phyloP scores from a whole-genome alignment of 257 asterid genomes.

The Gentiana dahurica region DNA sequence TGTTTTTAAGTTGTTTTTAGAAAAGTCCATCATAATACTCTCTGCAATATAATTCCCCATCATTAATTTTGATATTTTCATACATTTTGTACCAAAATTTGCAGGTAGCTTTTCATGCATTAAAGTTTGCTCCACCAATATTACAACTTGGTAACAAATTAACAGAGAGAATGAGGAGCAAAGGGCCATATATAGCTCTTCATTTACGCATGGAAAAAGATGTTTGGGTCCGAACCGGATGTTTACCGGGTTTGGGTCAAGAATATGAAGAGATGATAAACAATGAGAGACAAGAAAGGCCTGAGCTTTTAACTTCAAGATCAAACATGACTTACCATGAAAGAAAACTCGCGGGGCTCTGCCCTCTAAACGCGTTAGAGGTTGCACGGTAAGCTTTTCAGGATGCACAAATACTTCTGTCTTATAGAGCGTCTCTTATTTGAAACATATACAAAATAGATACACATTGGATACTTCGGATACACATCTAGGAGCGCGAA shows the following conservation, averaged over 20 bases:
- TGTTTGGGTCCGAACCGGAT: constrained; percentile 93
- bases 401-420: no score
- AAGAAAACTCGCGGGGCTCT: constrained; percentile 66
- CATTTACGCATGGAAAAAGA: constrained; percentile 84
- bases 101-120: constrained; percentile 87
- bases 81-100: neutral
- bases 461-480: no score
- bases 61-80: no score
- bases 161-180: constrained; percentile 68
- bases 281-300: constrained; percentile 57
- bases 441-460: no score
- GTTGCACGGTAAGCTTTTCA: constrained; percentile 38
- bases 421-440: no score
- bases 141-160: constrained; percentile 55
- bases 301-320: constrained; percentile 68
- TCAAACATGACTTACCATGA: constrained; percentile 75
- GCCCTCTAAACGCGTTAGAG: constrained; percentile 82
- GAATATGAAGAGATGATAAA: constrained; percentile 54
- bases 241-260: constrained; percentile 64
- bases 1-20: no score
- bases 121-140: constrained; percentile 62
- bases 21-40: no score
- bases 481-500: no score
- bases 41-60: no score
- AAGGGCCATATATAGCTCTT: constrained; percentile 83